Evolutionary conservation across 208 protist species (phyloP).

Genomic region (Crithidia acanthocephali): DNA sequence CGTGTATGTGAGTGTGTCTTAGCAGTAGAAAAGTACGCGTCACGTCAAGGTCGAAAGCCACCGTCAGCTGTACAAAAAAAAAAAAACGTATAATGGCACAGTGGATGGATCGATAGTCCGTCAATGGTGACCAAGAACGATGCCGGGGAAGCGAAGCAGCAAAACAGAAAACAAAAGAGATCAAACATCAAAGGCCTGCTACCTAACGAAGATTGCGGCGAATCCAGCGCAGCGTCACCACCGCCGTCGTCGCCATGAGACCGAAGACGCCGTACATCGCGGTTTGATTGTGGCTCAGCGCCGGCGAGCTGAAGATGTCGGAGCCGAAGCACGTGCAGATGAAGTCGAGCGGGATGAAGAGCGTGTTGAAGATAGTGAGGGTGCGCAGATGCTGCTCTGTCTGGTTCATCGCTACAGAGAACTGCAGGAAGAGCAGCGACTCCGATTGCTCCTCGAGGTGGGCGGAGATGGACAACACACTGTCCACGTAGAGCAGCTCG

Average conservation of each 20-base stretch:
- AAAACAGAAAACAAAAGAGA: no score
- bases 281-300: constrained; percentile 10
- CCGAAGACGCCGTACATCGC: constrained; percentile 24
- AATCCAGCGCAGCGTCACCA: constrained; percentile 38
- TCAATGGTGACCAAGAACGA: no score
- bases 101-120: no score
- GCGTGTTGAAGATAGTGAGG: constrained; percentile 66
- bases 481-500: constrained; percentile 42
- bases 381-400: constrained; percentile 61
- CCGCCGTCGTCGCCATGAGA: constrained; percentile 20
- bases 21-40: no score
- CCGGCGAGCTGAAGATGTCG: constrained; percentile 32
- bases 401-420: constrained; percentile 58
- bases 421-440: constrained; percentile 61
- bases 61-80: no score
- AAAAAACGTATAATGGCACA: no score
- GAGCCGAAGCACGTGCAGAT: constrained; percentile 52
- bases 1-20: no score
- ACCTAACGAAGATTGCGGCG: constrained; percentile 14
- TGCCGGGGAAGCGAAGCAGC: no score
- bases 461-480: constrained; percentile 40
- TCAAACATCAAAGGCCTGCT: no score
- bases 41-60: no score
- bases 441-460: constrained; percentile 62
- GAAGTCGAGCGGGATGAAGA: constrained; percentile 71